These are phyloP conservation scores for Rhynchosporium secalis DNA, from an alignment of 2,329 filamentous ascomycete genomes.

Conservation along the genomic window DNA sequence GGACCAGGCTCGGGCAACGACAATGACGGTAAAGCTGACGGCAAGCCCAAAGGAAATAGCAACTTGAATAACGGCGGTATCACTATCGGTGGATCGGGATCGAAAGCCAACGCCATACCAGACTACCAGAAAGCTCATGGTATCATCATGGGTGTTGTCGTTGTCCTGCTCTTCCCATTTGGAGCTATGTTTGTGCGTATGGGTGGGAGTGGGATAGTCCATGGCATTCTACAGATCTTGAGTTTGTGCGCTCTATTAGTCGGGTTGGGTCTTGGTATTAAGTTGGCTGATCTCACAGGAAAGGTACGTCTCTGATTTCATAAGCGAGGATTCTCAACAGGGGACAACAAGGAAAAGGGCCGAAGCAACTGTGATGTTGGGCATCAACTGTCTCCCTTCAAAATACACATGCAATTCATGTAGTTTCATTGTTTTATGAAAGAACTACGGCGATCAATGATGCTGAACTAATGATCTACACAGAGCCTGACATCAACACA, in stretches of 20 bases:
- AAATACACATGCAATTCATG: neutral
- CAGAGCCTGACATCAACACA: conserved; percentile 56
- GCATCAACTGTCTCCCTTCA: neutral
- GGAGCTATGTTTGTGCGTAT: conserved; percentile 62
- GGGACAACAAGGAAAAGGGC: neutral
- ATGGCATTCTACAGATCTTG: conserved; percentile 56
- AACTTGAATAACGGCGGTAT: neutral
- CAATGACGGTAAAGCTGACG: neutral
- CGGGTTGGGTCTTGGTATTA: conserved; percentile 58
- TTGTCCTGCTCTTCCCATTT: conserved; percentile 59
- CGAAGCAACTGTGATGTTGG: too few relatives aligned
- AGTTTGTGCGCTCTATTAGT: conserved; percentile 59
- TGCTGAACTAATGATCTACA: neutral
- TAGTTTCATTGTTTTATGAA: neutral
- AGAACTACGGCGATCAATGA: neutral
- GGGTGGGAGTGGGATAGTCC: conserved; percentile 51
- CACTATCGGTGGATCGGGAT: neutral
- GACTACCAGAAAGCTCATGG: conserved; percentile 49
- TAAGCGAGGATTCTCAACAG: neutral
- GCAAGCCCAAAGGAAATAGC: neutral
- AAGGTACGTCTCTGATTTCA: conserved; percentile 44
- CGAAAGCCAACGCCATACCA: neutral
- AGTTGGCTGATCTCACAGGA: conserved; percentile 45
- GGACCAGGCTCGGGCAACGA: conserved; percentile 8
- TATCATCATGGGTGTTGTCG: conserved; percentile 60